These are phyloP conservation scores for Solanum pimpinellifolium DNA, from an alignment of 257 asterid species.

Conservation along the genomic window DNA sequence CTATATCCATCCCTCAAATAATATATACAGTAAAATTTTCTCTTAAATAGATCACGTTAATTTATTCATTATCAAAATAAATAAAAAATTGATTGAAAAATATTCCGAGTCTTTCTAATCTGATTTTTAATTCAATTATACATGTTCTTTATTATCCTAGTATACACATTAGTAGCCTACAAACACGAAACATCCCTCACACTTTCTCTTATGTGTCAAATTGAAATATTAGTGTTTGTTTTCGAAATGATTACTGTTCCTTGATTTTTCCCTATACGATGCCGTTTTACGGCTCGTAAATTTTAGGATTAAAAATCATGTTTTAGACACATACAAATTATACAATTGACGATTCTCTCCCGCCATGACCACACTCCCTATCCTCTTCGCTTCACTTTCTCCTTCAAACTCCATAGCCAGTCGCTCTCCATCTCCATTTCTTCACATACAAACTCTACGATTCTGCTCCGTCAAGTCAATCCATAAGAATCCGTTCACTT, in stretches of 20 bases:
- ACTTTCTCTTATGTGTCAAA: not conserved
- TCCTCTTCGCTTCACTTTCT: conserved; percentile 10
- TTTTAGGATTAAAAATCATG: not conserved
- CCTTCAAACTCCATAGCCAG: not conserved
- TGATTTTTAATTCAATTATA: no score
- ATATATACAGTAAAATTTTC: fast-evolving
- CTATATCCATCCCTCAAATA: no score
- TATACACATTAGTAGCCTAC: not conserved
- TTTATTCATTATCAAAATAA: no score
- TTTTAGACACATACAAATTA: not conserved
- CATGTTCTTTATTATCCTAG: not conserved
- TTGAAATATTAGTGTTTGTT: not conserved
- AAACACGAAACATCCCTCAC: not conserved
- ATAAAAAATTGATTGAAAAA: no score
- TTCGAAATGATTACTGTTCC: not conserved
- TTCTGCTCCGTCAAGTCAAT: conserved; percentile 7
- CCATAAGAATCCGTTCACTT: not conserved
- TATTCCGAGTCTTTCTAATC: no score
- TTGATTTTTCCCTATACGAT: not conserved
- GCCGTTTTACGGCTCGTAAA: not conserved
- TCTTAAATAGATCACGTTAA: not conserved
- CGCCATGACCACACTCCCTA: conserved; percentile 56
- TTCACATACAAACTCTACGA: conserved; percentile 19
- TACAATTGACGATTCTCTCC: conserved; percentile 18
- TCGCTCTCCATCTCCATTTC: conserved; percentile 20